phyloP scores from a whole-genome alignment of 1,139 yeast species.

The Hyphopichia burtonii region DNA sequence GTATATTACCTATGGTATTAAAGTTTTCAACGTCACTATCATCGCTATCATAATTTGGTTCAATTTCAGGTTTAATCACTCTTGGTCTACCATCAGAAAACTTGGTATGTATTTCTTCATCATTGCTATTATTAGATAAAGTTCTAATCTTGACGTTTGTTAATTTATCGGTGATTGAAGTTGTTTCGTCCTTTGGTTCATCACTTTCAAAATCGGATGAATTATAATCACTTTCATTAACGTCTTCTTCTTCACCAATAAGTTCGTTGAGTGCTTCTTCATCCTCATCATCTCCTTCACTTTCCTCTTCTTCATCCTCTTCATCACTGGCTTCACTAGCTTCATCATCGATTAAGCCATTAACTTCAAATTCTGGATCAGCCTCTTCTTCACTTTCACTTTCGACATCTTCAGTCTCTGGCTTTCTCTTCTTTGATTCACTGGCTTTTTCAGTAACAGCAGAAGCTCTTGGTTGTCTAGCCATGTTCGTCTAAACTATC shows the following conservation, averaged over 20 bases:
- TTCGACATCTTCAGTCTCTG: constrained; percentile 12
- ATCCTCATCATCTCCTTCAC: constrained; percentile 23
- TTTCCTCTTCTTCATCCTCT: constrained; percentile 24
- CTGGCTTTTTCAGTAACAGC: not conserved
- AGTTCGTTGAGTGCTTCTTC: constrained; percentile 59
- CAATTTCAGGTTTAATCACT: constrained; percentile 80
- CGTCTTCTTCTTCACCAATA: constrained; percentile 51
- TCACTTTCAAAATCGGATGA: constrained; percentile 46
- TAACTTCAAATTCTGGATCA: constrained; percentile 28
- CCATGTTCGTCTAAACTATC: constrained; percentile 8
- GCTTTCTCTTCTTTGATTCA: constrained; percentile 15
- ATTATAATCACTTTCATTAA: constrained; percentile 24
- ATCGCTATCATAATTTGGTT: constrained; percentile 90
- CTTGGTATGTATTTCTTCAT: constrained; percentile 43
- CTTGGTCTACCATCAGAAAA: constrained; percentile 82
- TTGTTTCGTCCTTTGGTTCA: constrained; percentile 49
- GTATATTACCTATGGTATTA: constrained; percentile 92
- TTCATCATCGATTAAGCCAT: constrained; percentile 29
- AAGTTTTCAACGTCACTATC: constrained; percentile 83
- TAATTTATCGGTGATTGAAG: constrained; percentile 54
- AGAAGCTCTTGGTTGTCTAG: constrained; percentile 6
- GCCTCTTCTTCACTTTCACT: constrained; percentile 16
- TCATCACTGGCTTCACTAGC: constrained; percentile 19
- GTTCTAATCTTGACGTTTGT: constrained; percentile 54
- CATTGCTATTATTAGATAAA: constrained; percentile 38